Conservation (phyloP, 1,284 basidiomycete genomes). For the Hortiboletus rubellus region DNA sequence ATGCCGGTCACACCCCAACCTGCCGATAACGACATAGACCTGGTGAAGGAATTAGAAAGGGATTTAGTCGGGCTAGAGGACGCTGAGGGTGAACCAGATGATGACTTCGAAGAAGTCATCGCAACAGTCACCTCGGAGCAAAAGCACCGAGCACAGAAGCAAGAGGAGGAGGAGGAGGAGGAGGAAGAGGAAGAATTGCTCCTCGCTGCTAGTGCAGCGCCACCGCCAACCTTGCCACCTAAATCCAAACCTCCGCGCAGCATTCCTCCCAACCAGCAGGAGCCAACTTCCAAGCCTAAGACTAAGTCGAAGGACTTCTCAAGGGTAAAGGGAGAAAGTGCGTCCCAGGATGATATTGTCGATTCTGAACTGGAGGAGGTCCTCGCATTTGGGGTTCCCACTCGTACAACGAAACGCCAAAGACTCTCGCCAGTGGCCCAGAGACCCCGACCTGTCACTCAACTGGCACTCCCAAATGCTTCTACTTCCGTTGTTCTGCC, state of each 20-base stretch:
- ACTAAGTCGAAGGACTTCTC: conserved; percentile 26
- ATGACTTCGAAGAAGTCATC: conserved; percentile 41
- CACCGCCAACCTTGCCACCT: conserved; percentile 23
- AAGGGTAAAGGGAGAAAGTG: conserved; percentile 26
- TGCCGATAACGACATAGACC: conserved; percentile 30
- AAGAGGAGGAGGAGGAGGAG: conserved; percentile 52
- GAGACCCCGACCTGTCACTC: conserved; percentile 34
- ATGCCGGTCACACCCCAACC: conserved; percentile 17
- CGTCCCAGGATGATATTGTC: conserved; percentile 10
- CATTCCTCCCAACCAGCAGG: conserved; percentile 27
- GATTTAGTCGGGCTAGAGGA: conserved; percentile 40
- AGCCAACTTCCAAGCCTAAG: conserved; percentile 26
- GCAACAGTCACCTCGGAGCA: conserved; percentile 28
- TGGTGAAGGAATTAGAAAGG: conserved; percentile 38
- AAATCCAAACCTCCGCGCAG: conserved; percentile 29
- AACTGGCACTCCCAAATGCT: conserved; percentile 46
- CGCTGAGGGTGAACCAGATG: conserved; percentile 47
- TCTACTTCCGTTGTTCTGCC: conserved; percentile 37
- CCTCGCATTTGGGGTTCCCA: conserved; percentile 39
- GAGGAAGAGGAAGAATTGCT: conserved; percentile 49
- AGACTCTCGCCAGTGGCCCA: conserved; percentile 38
- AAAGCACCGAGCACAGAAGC: conserved; percentile 21
- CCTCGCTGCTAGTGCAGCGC: conserved; percentile 31
- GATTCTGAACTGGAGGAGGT: conserved; percentile 46
- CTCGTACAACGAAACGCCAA: conserved; percentile 41